phyloP scores from a whole-genome alignment of 139 green algal genomes.

The Nannochloris sp. region DNA sequence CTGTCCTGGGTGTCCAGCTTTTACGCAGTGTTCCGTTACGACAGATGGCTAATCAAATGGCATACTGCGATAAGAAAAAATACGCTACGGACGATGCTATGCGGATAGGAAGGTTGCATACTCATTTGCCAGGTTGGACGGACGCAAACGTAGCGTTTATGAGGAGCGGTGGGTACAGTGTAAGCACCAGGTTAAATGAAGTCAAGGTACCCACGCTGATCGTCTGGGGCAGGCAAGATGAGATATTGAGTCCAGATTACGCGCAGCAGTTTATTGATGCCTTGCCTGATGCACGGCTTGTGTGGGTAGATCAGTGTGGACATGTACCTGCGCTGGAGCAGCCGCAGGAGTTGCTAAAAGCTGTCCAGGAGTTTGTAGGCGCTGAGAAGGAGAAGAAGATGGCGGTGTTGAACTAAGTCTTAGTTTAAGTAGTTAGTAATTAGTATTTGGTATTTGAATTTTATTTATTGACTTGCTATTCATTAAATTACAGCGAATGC shows the following conservation, averaged over 20 bases:
- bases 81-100: conserved; percentile 78
- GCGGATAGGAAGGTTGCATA: conserved; percentile 68
- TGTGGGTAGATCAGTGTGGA: conserved; percentile 71
- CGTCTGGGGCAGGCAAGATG: conserved; percentile 88
- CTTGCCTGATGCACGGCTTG: conserved; percentile 45
- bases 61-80: conserved; percentile 67
- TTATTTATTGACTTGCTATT: no score
- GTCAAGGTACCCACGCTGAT: conserved; percentile 52
- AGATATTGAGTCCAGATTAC: conserved; percentile 50
- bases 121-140: conserved; percentile 60
- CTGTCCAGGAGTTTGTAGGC: conserved; percentile 25
- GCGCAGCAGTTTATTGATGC: conserved; percentile 44
- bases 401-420: no score
- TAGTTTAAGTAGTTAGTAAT: no score
- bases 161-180: conserved; percentile 71
- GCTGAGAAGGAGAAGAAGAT: no score
- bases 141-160: conserved; percentile 91
- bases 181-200: conserved; percentile 29
- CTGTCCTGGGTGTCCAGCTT: conserved; percentile 56
- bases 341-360: conserved; percentile 35
- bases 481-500: no score
- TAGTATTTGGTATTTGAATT: no score
- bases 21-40: conserved; percentile 61
- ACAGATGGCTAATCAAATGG: conserved; percentile 64
- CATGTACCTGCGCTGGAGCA: conserved; percentile 85